phyloP scores from a whole-genome alignment of 78 protist species.

The Chrysochromulina tobinii region DNA sequence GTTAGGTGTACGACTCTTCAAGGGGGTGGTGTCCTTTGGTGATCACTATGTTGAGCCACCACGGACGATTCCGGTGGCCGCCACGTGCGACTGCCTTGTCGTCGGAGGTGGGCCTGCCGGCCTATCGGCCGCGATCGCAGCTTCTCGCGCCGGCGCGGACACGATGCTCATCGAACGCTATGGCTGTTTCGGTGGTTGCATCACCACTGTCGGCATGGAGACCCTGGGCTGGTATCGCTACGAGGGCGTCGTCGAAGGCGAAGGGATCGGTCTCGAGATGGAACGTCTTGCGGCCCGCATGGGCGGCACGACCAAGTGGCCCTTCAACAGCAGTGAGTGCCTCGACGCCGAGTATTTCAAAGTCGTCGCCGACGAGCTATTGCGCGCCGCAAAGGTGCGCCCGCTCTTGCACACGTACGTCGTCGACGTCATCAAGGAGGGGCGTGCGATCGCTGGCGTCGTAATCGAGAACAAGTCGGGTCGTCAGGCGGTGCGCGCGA shows the following conservation, averaged over 20 bases:
- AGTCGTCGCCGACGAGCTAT: background rate
- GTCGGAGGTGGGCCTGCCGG: no score
- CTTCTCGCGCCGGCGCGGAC: no score
- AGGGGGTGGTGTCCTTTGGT: no score
- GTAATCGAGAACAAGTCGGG: background rate
- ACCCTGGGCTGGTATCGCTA: slow-evolving; percentile 16
- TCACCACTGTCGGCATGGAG: slow-evolving; percentile 7
- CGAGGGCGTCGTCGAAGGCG: background rate
- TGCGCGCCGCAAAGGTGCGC: background rate
- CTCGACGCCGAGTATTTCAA: slow-evolving; percentile 9
- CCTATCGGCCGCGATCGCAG: no score
- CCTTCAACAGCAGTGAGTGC: background rate
- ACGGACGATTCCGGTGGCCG: no score
- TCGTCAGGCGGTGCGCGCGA: no score
- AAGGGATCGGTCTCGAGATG: background rate
- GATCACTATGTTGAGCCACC: no score
- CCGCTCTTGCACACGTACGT: background rate
- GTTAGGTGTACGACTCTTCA: no score
- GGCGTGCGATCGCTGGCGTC: background rate
- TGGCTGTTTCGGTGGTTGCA: background rate
- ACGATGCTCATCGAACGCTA: no score
- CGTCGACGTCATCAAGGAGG: background rate
- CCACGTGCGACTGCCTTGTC: no score
- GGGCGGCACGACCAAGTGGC: background rate
- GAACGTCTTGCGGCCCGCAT: background rate